Evolutionary conservation across 2,329 filamentous ascomycete species (phyloP).

Genomic region (Ramularia endophylla): DNA sequence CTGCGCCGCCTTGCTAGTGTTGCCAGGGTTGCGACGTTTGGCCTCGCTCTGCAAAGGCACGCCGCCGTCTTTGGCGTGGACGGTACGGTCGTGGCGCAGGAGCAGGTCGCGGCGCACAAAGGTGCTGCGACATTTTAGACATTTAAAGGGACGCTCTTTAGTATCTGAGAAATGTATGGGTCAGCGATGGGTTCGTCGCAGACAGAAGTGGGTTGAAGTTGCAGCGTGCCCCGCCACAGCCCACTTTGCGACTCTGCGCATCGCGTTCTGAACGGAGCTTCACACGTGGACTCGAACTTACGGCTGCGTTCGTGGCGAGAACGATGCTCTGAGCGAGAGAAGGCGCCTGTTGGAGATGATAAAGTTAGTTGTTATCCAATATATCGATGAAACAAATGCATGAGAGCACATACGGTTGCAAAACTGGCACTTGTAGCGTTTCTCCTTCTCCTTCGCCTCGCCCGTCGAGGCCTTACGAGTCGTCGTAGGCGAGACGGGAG

Average conservation of each 20-base stretch:
- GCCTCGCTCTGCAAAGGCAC: conserved; percentile 89
- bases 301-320: conserved; percentile 96
- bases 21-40: conserved; percentile 60
- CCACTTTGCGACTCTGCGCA: conserved; percentile 19
- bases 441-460: conserved; percentile 51
- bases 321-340: conserved; percentile 94
- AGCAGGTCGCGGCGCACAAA: conserved; percentile 97
- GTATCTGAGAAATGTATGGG: conserved; percentile 59
- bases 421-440: conserved; percentile 99
- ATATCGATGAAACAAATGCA: too few species aligned
- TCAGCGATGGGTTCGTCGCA: conserved; percentile 4
- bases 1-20: conserved; percentile 25
- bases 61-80: conserved; percentile 96
- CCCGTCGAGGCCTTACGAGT: conserved; percentile 23
- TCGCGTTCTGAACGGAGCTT: conserved; percentile 10
- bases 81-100: conserved; percentile 93
- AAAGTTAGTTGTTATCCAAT: too few species aligned
- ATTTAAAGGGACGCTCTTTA: conserved; percentile 98
- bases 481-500: conserved; percentile 58
- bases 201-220: not conserved
- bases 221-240: conserved; percentile 20
- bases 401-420: conserved; percentile 53
- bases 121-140: conserved; percentile 94
- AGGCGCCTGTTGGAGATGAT: conserved; percentile 55
- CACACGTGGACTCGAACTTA: conserved; percentile 54